Evolutionary conservation across 371 early-diverging fungal genomes (phyloP), one percentile per base, ranked within the genome.

Genomic region (Phascolomyces articulosus): DNA sequence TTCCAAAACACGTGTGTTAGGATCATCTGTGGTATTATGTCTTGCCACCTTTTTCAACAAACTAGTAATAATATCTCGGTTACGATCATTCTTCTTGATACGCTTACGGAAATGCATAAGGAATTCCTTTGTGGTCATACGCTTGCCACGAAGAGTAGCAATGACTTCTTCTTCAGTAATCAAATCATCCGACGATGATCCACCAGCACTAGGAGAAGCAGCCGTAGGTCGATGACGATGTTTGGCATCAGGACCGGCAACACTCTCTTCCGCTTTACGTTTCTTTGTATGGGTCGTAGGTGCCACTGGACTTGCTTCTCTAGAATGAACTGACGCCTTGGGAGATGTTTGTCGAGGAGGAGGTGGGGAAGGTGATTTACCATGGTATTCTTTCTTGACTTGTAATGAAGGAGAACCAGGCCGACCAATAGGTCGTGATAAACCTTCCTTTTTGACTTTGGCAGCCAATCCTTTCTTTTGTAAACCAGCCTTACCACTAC

Each of bases 111-210:
- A 81, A 20, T 76, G 80, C 60, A 80, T 72, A 47, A 92, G 79
- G 51, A 92, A 82, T 38, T 90, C 90, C 64, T 88, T 88, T 40
- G 89, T 87, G 0, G 88, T 86, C 77, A 87, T 78, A 7, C 75
- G 71, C 54, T 73, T 82, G 56, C 80, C 85, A 58, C 89, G 85
- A 10, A 89, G 60, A 1, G 74, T 71, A 16, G 83, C 77, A 24
- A 89, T 77, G 0, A 92, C 88, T 70, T 92, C 92, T 28, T 83
- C 79, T 61, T 90, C 89, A 16, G 90, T 90, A 51, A 92, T 88
- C 38, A 90, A 61, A 2, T 74, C 80, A 38, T 66, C 72, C 4
- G 23, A 24, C 23, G 56, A 21, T 8, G 62, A 60, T 16, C 54
- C 66, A 20, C 55, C 53, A 26, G 62, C 26, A 51, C 53, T 53